phyloP scores from a whole-genome alignment of 23 red algal species.

The Gracilariopsis chorda region DNA sequence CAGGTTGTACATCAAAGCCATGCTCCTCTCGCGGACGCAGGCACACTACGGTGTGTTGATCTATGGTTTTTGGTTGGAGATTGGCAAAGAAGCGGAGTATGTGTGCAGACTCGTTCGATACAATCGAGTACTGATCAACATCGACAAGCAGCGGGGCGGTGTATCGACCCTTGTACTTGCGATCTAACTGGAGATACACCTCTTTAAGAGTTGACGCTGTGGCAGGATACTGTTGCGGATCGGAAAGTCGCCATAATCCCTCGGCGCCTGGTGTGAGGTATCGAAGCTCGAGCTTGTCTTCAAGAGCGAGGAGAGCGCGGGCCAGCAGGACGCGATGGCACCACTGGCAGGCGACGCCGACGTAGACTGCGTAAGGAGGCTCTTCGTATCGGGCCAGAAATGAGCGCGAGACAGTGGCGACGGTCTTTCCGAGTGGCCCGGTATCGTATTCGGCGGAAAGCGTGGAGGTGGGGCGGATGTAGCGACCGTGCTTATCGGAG shows the following conservation, averaged over 20 bases:
- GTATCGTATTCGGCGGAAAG: background rate
- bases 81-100: slow-evolving; percentile 69
- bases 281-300: background rate
- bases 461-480: slow-evolving; percentile 59
- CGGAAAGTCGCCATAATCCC: slow-evolving; percentile 71
- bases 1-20: background rate
- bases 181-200: slow-evolving; percentile 49
- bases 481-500: slow-evolving; percentile 50
- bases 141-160: slow-evolving; percentile 86
- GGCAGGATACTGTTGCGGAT: background rate
- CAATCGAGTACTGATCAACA: slow-evolving; percentile 12
- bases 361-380: slow-evolving; percentile 74
- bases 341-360: slow-evolving; percentile 83
- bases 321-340: slow-evolving; percentile 92
- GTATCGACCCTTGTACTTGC: slow-evolving; percentile 57
- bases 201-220: background rate
- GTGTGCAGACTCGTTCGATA: slow-evolving; percentile 85
- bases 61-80: background rate
- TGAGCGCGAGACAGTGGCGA: background rate
- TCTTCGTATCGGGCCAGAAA: background rate
- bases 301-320: slow-evolving; percentile 34
- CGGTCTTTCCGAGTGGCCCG: background rate
- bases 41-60: slow-evolving; percentile 5
- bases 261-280: slow-evolving; percentile 23
- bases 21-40: slow-evolving; percentile 19